A percentile compares a stretch with the other conserved stretches of the same genome.
phyloP scores from a whole-genome alignment of 306 rosid species.

The Prunus salicina region DNA sequence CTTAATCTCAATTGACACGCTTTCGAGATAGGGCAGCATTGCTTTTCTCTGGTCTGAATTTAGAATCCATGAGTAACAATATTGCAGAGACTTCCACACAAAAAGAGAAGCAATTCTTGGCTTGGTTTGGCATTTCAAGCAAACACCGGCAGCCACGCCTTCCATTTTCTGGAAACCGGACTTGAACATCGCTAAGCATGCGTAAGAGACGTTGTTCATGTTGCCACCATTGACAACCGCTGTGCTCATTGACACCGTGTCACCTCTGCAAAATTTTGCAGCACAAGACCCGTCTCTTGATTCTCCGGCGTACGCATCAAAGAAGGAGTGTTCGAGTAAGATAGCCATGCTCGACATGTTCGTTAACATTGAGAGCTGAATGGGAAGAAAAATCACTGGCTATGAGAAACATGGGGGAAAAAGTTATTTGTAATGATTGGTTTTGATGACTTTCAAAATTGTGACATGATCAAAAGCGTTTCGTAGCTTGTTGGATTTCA shows the following conservation, averaged over 20 bases:
- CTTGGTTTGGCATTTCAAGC: slow-evolving; percentile 57
- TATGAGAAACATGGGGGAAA: not conserved
- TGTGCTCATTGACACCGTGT: slow-evolving; percentile 47
- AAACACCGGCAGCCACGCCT: slow-evolving; percentile 58
- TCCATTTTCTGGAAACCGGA: slow-evolving; percentile 49
- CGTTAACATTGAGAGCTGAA: slow-evolving; percentile 62
- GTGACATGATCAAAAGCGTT: too few species aligned
- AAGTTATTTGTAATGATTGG: not conserved
- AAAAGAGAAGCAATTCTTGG: slow-evolving; percentile 48
- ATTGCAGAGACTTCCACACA: slow-evolving; percentile 71
- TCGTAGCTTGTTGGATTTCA: too few species aligned
- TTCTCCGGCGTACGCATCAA: slow-evolving; percentile 70
- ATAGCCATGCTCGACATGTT: slow-evolving; percentile 52
- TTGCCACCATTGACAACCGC: slow-evolving; percentile 27
- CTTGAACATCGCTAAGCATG: slow-evolving; percentile 51
- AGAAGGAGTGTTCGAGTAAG: slow-evolving; percentile 56
- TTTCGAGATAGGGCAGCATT: slow-evolving; percentile 63
- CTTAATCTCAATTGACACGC: slow-evolving; percentile 51
- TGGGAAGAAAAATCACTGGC: not conserved
- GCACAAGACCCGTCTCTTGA: slow-evolving; percentile 57
- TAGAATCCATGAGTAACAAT: slow-evolving; percentile 69
- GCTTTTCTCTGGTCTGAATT: slow-evolving; percentile 43
- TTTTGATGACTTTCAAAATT: not conserved
- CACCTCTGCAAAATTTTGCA: slow-evolving; percentile 54
- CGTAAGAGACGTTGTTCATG: slow-evolving; percentile 50